Evolutionary conservation across 805 yeast species (phyloP).

Genomic region (Yarrowia sp.): DNA sequence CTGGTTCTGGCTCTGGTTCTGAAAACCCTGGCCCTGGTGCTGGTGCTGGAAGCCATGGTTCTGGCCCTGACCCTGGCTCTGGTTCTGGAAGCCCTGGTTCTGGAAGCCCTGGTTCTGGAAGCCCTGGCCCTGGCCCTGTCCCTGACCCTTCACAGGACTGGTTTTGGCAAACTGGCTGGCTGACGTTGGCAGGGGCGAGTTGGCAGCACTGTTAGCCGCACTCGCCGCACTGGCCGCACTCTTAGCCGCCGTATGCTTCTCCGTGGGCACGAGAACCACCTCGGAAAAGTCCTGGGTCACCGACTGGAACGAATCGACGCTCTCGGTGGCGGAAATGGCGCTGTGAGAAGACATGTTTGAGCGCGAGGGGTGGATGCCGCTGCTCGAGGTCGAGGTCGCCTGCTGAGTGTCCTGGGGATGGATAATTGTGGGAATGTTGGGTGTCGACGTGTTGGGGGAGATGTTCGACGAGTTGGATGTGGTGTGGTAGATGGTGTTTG

Average conservation of each 20-base stretch:
- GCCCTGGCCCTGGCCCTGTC: not conserved
- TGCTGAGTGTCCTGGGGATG: not conserved
- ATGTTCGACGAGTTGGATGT: not conserved
- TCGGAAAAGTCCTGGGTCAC: slow-evolving; percentile 28
- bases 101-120: not conserved
- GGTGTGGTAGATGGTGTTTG: not conserved
- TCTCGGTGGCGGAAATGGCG: slow-evolving; percentile 3
- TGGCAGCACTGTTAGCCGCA: too few species aligned
- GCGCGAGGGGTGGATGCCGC: not conserved
- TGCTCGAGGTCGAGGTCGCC: too few species aligned
- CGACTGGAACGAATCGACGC: slow-evolving; percentile 32
- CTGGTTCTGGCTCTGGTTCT: not conserved
- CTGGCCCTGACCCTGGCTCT: too few species aligned
- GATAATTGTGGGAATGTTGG: slow-evolving; percentile 10
- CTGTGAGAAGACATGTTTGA: slow-evolving; percentile 10
- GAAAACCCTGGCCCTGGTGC: not conserved
- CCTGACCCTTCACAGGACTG: not conserved
- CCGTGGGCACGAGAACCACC: slow-evolving; percentile 6
- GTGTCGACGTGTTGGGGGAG: slow-evolving; percentile 10
- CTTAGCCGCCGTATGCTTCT: too few species aligned
- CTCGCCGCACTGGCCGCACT: too few species aligned
- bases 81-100: too few species aligned
- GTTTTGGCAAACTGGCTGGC: slow-evolving; percentile 2
- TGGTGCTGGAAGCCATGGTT: not conserved
- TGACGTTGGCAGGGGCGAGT: not conserved